Base-by-base conservation (phyloP, 2,329 filamentous ascomycete genomes). In the Xylariaceae sp. region DNA sequence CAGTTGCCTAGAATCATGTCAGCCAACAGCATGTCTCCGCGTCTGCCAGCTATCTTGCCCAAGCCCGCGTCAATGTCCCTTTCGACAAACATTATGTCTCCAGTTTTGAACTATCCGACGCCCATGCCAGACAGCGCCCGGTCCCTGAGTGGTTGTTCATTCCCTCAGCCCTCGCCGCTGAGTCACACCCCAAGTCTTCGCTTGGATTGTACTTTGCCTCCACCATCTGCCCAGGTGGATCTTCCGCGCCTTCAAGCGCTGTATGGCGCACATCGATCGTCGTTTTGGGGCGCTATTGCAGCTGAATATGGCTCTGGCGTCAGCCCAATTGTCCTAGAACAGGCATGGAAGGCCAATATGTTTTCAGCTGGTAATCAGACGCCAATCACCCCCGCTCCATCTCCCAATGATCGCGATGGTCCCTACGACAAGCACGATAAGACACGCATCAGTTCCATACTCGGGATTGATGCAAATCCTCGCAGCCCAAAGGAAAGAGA, bases 271-370 rank as follows among this genome's bases (percentile, higher is more conserved):
- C 87, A 90, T 70, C 83, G 87, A 41, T 75, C 79, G 46, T 80
- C 81, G 9, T 92, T 93, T 73, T 93, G 89, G 88, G 76, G 80
- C 33, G 77, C 81, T 44, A 80, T 93, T 34, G 87, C 88, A 31
- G 74, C 81, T 22, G 87, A 90, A 62, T 92, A 92, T 63, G 87
- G 87, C 48, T 69, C 74, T 13, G 80, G 83, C 33, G 77, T 78
- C 1, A 84, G 81, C 45, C 81, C 87, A 1, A 75, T 78, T 13
- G 75, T 83, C 33, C 75, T 90, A 17, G 87, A 90, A 71, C 84
- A 86, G 65, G 83, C 85, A n/a, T 90, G 87, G 84, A 79, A 76
- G 66, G 72, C 73, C 10, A 77, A 73, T 38, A 63, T 68, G 28
- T 71, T 73, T 61, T 71, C 71, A 66, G 70, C 65, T 60, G 72